Evolutionary conservation across 2,329 filamentous ascomycete genomes (phyloP).

Genomic region (Colletotrichum sp.): DNA sequence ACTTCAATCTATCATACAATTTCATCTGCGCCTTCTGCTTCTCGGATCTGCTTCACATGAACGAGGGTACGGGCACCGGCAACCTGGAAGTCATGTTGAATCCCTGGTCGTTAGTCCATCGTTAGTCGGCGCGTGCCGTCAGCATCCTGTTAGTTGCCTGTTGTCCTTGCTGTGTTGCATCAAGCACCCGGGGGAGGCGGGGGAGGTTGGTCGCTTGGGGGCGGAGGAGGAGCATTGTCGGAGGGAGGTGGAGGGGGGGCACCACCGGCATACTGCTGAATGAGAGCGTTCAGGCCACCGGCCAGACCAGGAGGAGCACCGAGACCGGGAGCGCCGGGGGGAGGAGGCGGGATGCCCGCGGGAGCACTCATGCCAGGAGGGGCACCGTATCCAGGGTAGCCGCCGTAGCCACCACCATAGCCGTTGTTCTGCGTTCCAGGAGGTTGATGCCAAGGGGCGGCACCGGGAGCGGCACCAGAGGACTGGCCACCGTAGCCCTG

Average conservation of each 20-base stretch:
- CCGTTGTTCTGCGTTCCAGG: slow-evolving; percentile 50
- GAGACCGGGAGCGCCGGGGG: slow-evolving; percentile 44
- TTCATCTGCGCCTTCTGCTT: background rate
- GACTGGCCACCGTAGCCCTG: slow-evolving; percentile 25
- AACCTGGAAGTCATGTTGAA: background rate
- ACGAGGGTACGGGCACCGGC: background rate
- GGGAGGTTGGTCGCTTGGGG: slow-evolving; percentile 63
- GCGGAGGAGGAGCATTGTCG: slow-evolving; percentile 64
- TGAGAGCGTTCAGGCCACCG: slow-evolving; percentile 67
- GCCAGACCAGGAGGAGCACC: slow-evolving; percentile 58
- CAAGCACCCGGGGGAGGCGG: slow-evolving; percentile 64
- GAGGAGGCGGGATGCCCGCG: slow-evolving; percentile 30
- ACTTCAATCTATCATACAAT: slow-evolving; percentile 12
- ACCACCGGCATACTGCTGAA: slow-evolving; percentile 67
- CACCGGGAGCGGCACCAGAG: slow-evolving; percentile 20
- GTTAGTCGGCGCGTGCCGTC: background rate
- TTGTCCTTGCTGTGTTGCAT: slow-evolving; percentile 10
- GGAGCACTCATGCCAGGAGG: slow-evolving; percentile 56
- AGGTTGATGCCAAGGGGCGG: slow-evolving; percentile 67
- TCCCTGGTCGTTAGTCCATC: slow-evolving; percentile 16
- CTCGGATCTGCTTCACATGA: background rate
- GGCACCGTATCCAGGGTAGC: slow-evolving; percentile 55
- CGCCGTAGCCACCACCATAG: slow-evolving; percentile 62
- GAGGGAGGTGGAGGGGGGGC: slow-evolving; percentile 58
- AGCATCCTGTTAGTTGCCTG: slow-evolving; percentile 1